These are phyloP conservation scores for Pichia cactophila DNA, from an alignment of 1,139 yeast species.

Conservation along the genomic window DNA sequence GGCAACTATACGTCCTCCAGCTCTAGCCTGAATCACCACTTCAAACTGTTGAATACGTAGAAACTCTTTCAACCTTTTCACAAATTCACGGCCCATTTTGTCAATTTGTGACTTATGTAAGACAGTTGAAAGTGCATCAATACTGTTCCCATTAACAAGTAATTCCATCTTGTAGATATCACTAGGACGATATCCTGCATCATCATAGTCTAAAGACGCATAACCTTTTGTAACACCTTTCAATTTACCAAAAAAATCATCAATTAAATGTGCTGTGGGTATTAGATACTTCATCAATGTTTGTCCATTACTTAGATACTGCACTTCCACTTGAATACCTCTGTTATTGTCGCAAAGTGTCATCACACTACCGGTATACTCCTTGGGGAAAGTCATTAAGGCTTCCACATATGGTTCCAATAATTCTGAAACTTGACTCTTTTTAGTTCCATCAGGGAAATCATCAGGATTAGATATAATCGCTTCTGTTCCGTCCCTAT, in stretches of 20 bases:
- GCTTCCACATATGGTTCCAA: constrained; percentile 92
- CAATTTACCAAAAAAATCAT: constrained; percentile 88
- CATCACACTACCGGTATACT: constrained; percentile 81
- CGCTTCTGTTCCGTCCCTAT: constrained; percentile 54
- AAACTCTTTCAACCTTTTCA: constrained; percentile 69
- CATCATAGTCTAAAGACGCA: constrained; percentile 92
- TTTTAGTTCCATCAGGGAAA: constrained; percentile 57
- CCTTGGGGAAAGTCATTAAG: constrained; percentile 84
- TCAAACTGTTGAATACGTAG: constrained; percentile 80
- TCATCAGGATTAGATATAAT: constrained; percentile 85
- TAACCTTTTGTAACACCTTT: constrained; percentile 89
- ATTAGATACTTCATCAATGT: constrained; percentile 70
- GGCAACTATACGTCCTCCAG: constrained; percentile 77
- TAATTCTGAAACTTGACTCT: constrained; percentile 45
- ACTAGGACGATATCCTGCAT: constrained; percentile 73
- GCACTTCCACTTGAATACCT: constrained; percentile 75
- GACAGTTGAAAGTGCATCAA: constrained; percentile 89
- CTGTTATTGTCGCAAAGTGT: constrained; percentile 76
- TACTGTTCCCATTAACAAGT: constrained; percentile 80
- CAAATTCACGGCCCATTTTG: constrained; percentile 72
- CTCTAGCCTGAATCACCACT: constrained; percentile 86
- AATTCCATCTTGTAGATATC: constrained; percentile 84
- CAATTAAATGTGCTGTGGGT: constrained; percentile 85
- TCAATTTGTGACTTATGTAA: constrained; percentile 78
- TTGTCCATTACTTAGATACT: constrained; percentile 74